Evolutionary conservation across 169 alveolate genomes (phyloP), one percentile per base, ranked within the genome.

Genomic region (Plasmodium knowlesi): DNA sequence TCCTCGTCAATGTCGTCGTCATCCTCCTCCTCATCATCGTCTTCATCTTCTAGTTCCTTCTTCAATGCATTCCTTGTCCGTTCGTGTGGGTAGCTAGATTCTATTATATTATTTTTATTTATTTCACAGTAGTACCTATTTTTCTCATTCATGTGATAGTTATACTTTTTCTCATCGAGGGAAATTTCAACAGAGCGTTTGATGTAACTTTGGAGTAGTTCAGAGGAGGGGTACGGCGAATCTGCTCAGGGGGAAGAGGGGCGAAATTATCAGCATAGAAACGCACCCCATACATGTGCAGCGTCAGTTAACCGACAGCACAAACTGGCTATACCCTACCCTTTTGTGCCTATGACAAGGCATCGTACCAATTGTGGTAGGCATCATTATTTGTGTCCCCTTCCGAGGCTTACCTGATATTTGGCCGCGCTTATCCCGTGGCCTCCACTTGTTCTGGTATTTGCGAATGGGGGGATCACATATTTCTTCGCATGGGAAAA

Each of bases 391-490:
- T 83, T 83, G 70, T 50, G 39, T 41, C n/a, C 30, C 30, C n/a
- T 16, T 1, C 74, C 30, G 16, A 67, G 76, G 32, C 39, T 9
- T 67, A 84, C 92, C 92, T 37, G 98, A 96, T 78, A 96, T 95
- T 92, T 93, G 97, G 3, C 98, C 98, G 39, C 98, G 80, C 22
- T 97, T 92, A 80, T 97, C 98, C 78, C 96, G 95, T 2, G 98
- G 98, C 84, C 96, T 95, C 98, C 98, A 97, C 86, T 97, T 97
- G 96, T 97, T 97, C 73, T 97, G 98, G 39, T 97, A 97, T 30
- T 96, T 93, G 32, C 98, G 82, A 61, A 95, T 92, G 19, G 98
- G 98, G 2, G 98, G 98, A 53, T 97, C 98, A 50, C 98, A 97
- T 30, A 96, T 96, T 61, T 94, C 96, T 95, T 80, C 14, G 16